A percentile compares a stretch with the other conserved stretches of the same genome.
Evolutionary conservation across 257 asterid genomes (phyloP).

Genomic region (Scutellaria galericulata): DNA sequence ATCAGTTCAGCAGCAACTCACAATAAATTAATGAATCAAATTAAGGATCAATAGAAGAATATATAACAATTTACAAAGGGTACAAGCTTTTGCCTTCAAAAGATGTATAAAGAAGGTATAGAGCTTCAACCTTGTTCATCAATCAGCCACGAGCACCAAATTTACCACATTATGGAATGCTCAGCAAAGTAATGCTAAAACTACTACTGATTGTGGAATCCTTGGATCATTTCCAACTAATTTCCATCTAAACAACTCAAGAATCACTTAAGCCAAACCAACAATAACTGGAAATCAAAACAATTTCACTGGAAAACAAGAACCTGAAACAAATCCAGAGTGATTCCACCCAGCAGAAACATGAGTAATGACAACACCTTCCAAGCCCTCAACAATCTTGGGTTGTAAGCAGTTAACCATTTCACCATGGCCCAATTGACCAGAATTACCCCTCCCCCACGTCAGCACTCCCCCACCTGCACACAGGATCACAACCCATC

Average conservation of each 20-base stretch:
- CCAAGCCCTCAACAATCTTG: constrained; percentile 51
- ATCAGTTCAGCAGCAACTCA: constrained; percentile 13
- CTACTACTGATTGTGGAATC: not conserved
- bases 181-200: not conserved
- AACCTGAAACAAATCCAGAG: constrained; percentile 92
- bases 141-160: not conserved
- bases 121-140: not conserved
- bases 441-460: constrained; percentile 95
- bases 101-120: not conserved
- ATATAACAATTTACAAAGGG: not conserved
- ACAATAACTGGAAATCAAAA: constrained; percentile 4
- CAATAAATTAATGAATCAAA: not conserved
- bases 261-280: not conserved
- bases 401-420: constrained; percentile 56
- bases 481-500: constrained; percentile 25
- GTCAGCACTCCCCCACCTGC: constrained; percentile 82
- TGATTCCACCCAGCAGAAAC: constrained; percentile 99
- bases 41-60: not conserved
- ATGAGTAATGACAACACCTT: constrained; percentile 48
- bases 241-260: not conserved
- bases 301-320: not conserved
- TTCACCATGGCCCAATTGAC: constrained; percentile 91
- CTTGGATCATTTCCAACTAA: not conserved
- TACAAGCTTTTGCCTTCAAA: too few species aligned
- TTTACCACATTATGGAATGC: not conserved